Percentiles rank a stretch among this genome's conserved stretches.
These are phyloP conservation scores for Fusarium fracticaudum DNA, from an alignment of 2,329 filamentous ascomycete species.

Conservation along the genomic window DNA sequence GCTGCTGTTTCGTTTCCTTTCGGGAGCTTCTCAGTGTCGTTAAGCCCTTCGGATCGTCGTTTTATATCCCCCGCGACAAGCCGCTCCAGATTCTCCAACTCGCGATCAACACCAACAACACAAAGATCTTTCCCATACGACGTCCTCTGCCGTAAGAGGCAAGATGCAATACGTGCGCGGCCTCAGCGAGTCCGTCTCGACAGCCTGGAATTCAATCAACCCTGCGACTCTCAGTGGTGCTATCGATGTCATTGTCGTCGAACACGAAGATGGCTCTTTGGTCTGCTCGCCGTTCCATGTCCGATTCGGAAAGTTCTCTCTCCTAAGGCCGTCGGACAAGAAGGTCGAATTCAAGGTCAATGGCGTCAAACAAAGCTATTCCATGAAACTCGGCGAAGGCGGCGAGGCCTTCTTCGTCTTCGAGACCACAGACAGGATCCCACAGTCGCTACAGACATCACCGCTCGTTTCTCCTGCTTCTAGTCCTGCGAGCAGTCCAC, in stretches of 20 bases:
- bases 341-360: slow-evolving; percentile 99
- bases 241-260: slow-evolving; percentile 98
- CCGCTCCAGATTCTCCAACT: slow-evolving; percentile 10
- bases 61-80: slow-evolving; percentile 25
- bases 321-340: slow-evolving; percentile 94
- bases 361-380: slow-evolving; percentile 87
- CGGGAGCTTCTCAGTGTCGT: slow-evolving; percentile 2
- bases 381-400: slow-evolving; percentile 98
- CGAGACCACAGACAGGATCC: slow-evolving; percentile 90
- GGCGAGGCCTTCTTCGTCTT: slow-evolving; percentile 99
- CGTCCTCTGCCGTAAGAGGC: slow-evolving; percentile 17
- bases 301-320: slow-evolving; percentile 97
- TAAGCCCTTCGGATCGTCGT: slow-evolving; percentile 23
- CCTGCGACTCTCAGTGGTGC: slow-evolving; percentile 96
- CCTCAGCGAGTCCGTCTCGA: slow-evolving; percentile 93
- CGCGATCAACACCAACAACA: background rate
- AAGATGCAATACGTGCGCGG: slow-evolving; percentile 97
- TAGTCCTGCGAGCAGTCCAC: slow-evolving; percentile 87
- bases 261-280: slow-evolving; percentile 90
- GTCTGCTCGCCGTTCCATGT: slow-evolving; percentile 98
- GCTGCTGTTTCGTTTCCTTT: slow-evolving; percentile 7
- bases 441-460: slow-evolving; percentile 93
- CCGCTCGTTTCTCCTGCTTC: slow-evolving; percentile 89
- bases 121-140: background rate
- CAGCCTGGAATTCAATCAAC: slow-evolving; percentile 99